A percentile compares a stretch with the other conserved stretches of the same genome.
These are phyloP conservation scores for Bocquillonia castaneifolia DNA, from an alignment of 441 rosid species.

Conservation along the genomic window DNA sequence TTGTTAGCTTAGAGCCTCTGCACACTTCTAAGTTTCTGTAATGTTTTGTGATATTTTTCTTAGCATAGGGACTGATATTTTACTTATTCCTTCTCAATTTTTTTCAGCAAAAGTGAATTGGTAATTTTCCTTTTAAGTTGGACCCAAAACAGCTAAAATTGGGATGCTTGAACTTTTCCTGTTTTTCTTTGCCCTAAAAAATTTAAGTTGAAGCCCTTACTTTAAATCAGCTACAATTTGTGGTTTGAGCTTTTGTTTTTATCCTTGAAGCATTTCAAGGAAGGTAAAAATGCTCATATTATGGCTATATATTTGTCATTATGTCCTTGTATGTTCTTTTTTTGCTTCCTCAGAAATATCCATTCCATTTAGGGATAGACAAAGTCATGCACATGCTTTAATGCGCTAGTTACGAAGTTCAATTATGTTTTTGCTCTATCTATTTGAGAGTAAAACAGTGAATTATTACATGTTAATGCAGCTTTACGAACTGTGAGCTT, in stretches of 20 bases:
- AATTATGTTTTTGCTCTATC: constrained; percentile 1
- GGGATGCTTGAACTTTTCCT: not conserved
- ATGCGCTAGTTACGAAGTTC: not conserved
- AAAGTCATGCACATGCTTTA: not conserved
- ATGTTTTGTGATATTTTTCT: not conserved
- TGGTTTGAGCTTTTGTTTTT: not conserved
- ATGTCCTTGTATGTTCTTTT: not conserved
- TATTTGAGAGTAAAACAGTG: constrained; percentile 10
- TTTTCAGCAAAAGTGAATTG: not conserved
- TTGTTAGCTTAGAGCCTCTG: not conserved
- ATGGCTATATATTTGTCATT: not conserved
- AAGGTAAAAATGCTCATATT: not conserved
- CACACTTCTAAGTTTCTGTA: not conserved
- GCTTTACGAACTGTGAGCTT: constrained; percentile 90
- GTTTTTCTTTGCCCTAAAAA: not conserved
- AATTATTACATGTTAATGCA: constrained; percentile 30
- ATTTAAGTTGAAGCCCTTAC: not conserved
- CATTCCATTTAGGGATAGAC: not conserved
- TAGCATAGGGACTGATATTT: not conserved
- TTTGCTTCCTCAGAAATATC: not conserved
- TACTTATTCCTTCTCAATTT: not conserved
- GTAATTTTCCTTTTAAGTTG: not conserved
- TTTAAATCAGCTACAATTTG: not conserved
- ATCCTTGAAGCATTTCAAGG: not conserved
- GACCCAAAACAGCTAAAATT: not conserved